Evolutionary conservation across 1,284 basidiomycete genomes (phyloP), one percentile per base, ranked within the genome.

Genomic region (Ganoderma resinaceum): DNA sequence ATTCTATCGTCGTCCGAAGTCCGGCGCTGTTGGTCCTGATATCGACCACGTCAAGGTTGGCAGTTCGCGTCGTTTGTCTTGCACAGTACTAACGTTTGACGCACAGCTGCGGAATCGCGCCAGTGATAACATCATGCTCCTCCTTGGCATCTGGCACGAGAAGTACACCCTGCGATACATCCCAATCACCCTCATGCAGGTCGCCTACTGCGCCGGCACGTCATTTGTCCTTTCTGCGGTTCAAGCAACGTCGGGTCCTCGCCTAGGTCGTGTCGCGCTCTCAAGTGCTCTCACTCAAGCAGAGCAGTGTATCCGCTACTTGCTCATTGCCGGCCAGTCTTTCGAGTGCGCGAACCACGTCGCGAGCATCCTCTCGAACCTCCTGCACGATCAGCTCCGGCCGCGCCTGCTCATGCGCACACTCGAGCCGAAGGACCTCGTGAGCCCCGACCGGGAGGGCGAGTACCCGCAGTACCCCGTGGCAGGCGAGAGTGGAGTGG

Each of bases 161-260:
- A 82, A 87, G 20, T 91, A 91, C 74, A 82, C 83, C 0, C 80
- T 92, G 4, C 88, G 90, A 35, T 90, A 86, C 73, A 82, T 85
- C 20, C 88, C 90, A 0, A 85, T 91, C 57, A 90, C 89, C 6
- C 81, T 89, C 59, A 82, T 90, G 35, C 90, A 92, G 73, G 85
- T 87, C 57, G 82, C 88, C 61, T 93, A 91, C 76, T 85, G 87
- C 8, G 89, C 91, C 0, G 91, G 90, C 20, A 92, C 90, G 0
- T 82, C 90, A 23, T 89, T 84, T 75, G 80, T 91, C 14, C 81
- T 90, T 26, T 82, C 83, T 33, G 87, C 87, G 14, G 84, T 89
- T 57, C 87, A 89, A 74, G 87, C 88, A 6, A 84, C 83, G 33
- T 77, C 81, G 14, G 79, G 80, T 31, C 74, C 76, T 4, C 79